These are phyloP conservation scores for Lasiosphaeria hispida DNA, from an alignment of 495 filamentous ascomycete species.

Conservation along the genomic window DNA sequence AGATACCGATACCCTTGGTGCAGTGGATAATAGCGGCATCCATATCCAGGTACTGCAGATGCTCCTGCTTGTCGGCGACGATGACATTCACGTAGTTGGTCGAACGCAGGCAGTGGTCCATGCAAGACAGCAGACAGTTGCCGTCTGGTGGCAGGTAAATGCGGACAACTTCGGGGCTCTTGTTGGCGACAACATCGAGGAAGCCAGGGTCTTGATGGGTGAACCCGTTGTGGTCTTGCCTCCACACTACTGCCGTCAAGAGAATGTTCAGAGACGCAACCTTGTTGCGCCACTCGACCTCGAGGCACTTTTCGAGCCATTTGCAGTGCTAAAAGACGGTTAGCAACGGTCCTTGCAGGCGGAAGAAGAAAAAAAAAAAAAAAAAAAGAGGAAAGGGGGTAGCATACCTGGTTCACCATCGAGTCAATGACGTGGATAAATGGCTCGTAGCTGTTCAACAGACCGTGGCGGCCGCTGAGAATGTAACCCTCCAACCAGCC, in stretches of 20 bases:
- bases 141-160: conserved; percentile 76
- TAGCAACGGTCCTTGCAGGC: conserved; percentile 8
- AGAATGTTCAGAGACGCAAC: conserved; percentile 71
- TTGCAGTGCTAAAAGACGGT: conserved; percentile 59
- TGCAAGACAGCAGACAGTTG: conserved; percentile 66
- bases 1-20: conserved; percentile 61
- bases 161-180: conserved; percentile 69
- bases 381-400: not conserved
- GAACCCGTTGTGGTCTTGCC: conserved; percentile 78
- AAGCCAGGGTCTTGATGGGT: conserved; percentile 77
- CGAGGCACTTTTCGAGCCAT: conserved; percentile 72
- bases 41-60: conserved; percentile 69
- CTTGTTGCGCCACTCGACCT: conserved; percentile 67
- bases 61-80: conserved; percentile 72
- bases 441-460: conserved; percentile 75
- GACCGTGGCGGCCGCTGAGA: conserved; percentile 65
- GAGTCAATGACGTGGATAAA: conserved; percentile 77
- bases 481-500: conserved; percentile 76
- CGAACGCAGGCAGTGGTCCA: conserved; percentile 66
- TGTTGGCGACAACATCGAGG: conserved; percentile 72
- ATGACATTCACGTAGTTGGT: conserved; percentile 75
- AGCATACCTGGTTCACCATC: conserved; percentile 64
- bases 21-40: conserved; percentile 66
- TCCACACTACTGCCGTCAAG: conserved; percentile 70
- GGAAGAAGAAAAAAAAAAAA: too few species aligned